These are phyloP conservation scores for Meyerozyma sp. DNA, from an alignment of 1,139 yeast species.

Conservation along the genomic window DNA sequence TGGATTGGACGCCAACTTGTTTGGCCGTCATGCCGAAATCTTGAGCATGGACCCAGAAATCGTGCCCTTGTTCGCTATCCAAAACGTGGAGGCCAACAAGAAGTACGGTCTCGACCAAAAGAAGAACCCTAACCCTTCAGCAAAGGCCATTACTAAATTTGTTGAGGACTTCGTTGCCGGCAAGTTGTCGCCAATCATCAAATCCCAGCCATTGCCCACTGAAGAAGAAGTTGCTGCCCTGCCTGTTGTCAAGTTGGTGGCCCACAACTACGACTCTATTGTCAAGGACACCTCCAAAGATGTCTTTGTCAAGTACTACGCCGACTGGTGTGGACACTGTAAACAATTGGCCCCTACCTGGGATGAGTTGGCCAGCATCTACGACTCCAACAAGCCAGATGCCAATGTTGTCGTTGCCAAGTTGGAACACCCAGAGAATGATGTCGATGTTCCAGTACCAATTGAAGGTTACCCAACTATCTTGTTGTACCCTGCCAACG, in stretches of 20 bases:
- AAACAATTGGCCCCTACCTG: constrained; percentile 89
- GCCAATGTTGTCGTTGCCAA: constrained; percentile 71
- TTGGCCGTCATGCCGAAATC: constrained; percentile 85
- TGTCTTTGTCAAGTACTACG: constrained; percentile 88
- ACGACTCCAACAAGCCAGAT: constrained; percentile 41
- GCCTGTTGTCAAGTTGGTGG: constrained; percentile 77
- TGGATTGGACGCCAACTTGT: constrained; percentile 75
- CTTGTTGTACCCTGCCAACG: constrained; percentile 83
- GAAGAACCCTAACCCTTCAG: constrained; percentile 36
- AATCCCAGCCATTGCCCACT: constrained; percentile 81
- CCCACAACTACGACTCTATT: constrained; percentile 71
- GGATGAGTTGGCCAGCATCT: constrained; percentile 78
- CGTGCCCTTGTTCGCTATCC: constrained; percentile 90
- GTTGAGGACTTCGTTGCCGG: constrained; percentile 63
- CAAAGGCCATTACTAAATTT: constrained; percentile 47
- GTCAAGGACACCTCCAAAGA: constrained; percentile 71
- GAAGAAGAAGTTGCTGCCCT: constrained; percentile 61
- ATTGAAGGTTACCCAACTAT: constrained; percentile 93
- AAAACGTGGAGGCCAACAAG: constrained; percentile 59
- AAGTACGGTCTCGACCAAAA: constrained; percentile 66
- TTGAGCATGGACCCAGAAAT: constrained; percentile 76
- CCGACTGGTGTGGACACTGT: constrained; percentile 99
- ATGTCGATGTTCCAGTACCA: constrained; percentile 61
- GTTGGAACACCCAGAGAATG: constrained; percentile 86
- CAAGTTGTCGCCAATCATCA: constrained; percentile 64